phyloP scores from a whole-genome alignment of 1,139 yeast genomes.

The Taiozyma sp. region DNA sequence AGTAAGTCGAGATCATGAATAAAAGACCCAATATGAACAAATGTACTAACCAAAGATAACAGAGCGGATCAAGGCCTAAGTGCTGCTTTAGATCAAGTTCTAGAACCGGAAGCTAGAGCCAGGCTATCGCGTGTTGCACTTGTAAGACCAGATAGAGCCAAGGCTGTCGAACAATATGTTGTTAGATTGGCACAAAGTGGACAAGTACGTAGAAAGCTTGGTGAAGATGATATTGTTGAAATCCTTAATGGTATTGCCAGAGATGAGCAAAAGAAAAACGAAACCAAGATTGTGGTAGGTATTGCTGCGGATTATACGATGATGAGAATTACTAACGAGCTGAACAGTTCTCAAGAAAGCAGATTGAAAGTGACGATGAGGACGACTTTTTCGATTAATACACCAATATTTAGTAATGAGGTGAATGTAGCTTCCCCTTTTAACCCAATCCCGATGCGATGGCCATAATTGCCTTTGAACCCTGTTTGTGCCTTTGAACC shows the following conservation, averaged over 20 bases:
- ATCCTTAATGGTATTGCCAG: constrained; percentile 80
- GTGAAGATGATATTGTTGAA: constrained; percentile 77
- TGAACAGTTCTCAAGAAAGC: constrained; percentile 36
- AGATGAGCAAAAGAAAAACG: constrained; percentile 61
- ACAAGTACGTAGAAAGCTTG: constrained; percentile 63
- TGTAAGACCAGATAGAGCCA: constrained; percentile 89
- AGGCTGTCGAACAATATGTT: constrained; percentile 82
- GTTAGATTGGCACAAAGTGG: constrained; percentile 76
- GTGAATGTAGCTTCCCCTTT: background rate
- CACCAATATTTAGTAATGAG: background rate
- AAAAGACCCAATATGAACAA: constrained; percentile 10
- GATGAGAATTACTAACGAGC: constrained; percentile 11
- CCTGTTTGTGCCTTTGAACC: no score
- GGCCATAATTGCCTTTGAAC: no score
- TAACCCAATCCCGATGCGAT: background rate
- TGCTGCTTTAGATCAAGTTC: constrained; percentile 53
- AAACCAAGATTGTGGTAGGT: constrained; percentile 52
- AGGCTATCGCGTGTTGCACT: constrained; percentile 81
- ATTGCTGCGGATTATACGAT: constrained; percentile 12
- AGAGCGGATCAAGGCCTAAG: constrained; percentile 16
- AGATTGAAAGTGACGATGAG: constrained; percentile 31
- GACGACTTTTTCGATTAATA: constrained; percentile 37
- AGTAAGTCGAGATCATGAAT: background rate
- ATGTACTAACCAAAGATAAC: background rate
- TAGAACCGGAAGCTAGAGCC: constrained; percentile 83